Conservation (phyloP, 345 rosid genomes). For the Linum tenue region DNA sequence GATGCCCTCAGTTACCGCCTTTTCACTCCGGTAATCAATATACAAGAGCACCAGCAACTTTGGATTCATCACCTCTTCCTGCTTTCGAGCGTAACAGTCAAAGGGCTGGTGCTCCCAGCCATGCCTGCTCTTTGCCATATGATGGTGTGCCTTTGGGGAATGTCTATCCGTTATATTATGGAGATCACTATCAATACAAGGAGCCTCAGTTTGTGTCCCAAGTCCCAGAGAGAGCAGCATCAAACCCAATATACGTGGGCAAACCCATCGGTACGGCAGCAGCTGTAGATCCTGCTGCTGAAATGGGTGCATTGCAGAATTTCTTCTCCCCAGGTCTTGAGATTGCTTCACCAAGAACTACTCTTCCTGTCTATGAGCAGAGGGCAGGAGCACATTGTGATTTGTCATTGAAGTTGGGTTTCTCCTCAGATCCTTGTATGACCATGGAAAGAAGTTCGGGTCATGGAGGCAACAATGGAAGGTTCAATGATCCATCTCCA, state of each 20-base stretch:
- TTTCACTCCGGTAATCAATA: conserved; percentile 25
- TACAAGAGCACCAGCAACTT: conserved; percentile 22
- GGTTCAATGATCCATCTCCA: conserved; percentile 15
- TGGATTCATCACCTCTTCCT: conserved; percentile 12
- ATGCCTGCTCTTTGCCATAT: conserved; percentile 28
- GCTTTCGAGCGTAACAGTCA: conserved; percentile 19
- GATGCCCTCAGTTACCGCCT: conserved; percentile 23
- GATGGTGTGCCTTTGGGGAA: conserved; percentile 44
- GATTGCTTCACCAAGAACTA: conserved; percentile 17
- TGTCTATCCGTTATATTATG: conserved; percentile 66
- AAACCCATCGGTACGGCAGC: conserved; percentile 49
- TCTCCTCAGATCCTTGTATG: conserved; percentile 33
- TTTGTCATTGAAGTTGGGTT: conserved; percentile 76
- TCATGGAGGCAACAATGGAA: conserved; percentile 29
- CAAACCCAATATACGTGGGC: conserved; percentile 46
- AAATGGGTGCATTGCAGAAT: conserved; percentile 23
- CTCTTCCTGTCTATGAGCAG: conserved; percentile 24
- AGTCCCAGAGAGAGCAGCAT: conserved; percentile 26
- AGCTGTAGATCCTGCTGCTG: conserved; percentile 24
- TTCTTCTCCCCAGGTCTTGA: conserved; percentile 26
- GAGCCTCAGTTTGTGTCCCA: conserved; percentile 28
- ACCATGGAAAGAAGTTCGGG: conserved; percentile 31
- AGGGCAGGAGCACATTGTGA: conserved; percentile 45
- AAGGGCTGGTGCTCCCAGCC: conserved; percentile 24
- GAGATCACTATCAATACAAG: conserved; percentile 32